Percentiles rank a stretch among this genome's conserved stretches.
These are phyloP conservation scores for Carex sylvatica DNA, from an alignment of 202 grass and related monocot species.

Conservation along the genomic window DNA sequence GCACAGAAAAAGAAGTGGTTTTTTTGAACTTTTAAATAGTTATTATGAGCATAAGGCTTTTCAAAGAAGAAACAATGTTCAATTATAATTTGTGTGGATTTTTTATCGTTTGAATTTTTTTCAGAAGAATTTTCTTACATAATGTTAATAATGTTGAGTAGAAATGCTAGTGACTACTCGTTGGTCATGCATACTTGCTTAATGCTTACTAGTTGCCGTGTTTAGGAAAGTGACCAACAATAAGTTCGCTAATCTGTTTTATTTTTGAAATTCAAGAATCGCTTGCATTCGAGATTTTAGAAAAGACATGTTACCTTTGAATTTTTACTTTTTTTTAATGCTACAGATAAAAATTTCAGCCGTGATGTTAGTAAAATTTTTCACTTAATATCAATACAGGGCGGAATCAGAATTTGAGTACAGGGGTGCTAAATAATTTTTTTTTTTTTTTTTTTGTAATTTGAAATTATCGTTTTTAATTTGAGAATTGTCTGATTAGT, in stretches of 20 bases:
- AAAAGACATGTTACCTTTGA: too few species aligned
- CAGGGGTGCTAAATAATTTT: too few species aligned
- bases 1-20: constrained; percentile 56
- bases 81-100: background rate
- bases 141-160: background rate
- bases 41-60: background rate
- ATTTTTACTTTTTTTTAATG: too few species aligned
- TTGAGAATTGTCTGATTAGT: too few species aligned
- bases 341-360: too few species aligned
- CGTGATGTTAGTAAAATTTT: too few species aligned
- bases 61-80: background rate
- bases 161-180: background rate
- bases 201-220: background rate
- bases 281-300: too few species aligned
- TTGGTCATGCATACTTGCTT: background rate
- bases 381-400: too few species aligned
- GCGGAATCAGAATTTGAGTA: too few species aligned
- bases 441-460: too few species aligned
- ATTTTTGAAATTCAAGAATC: too few species aligned
- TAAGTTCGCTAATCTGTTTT: background rate
- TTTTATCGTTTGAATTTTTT: background rate
- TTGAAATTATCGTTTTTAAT: too few species aligned
- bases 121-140: background rate
- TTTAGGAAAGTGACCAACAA: background rate
- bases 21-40: constrained; percentile 31